Conservation (phyloP, 257 asterid genomes). For the Primulina eburnea region DNA sequence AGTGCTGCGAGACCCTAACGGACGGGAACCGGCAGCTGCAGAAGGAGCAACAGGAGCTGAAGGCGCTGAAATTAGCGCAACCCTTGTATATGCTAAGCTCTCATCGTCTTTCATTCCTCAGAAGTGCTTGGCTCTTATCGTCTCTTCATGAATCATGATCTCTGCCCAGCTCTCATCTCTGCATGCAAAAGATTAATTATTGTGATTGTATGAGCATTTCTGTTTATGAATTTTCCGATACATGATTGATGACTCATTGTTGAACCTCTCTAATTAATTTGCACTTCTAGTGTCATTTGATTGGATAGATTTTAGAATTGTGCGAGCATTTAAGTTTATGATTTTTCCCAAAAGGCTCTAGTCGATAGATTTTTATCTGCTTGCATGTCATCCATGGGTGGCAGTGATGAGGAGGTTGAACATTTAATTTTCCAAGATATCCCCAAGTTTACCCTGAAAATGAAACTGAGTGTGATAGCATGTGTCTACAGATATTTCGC, state of each 20-base stretch:
- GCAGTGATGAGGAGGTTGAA: conserved; percentile 2
- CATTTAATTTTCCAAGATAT: background rate
- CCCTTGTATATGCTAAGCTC: conserved; percentile 63
- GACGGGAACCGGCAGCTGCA: conserved; percentile 86
- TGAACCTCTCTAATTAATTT: background rate
- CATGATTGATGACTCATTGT: background rate
- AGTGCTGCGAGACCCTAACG: conserved; percentile 82
- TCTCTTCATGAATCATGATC: no score
- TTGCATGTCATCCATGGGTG: conserved; percentile 6
- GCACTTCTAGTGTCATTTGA: background rate
- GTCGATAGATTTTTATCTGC: conserved; percentile 1
- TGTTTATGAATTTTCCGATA: background rate
- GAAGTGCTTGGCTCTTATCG: no score
- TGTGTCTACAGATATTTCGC: conserved; percentile 64
- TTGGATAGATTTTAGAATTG: background rate
- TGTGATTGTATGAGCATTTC: background rate
- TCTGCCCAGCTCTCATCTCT: no score
- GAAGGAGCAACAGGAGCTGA: conserved; percentile 82
- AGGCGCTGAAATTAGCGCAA: conserved; percentile 64
- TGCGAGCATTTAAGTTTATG: background rate
- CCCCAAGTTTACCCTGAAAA: background rate
- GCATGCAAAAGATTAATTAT: background rate
- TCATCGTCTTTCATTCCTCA: no score
- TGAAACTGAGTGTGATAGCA: conserved; percentile 33
- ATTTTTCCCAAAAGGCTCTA: background rate